phyloP scores from a whole-genome alignment of 2,329 filamentous ascomycete species.

The Aspergillus terreus region DNA sequence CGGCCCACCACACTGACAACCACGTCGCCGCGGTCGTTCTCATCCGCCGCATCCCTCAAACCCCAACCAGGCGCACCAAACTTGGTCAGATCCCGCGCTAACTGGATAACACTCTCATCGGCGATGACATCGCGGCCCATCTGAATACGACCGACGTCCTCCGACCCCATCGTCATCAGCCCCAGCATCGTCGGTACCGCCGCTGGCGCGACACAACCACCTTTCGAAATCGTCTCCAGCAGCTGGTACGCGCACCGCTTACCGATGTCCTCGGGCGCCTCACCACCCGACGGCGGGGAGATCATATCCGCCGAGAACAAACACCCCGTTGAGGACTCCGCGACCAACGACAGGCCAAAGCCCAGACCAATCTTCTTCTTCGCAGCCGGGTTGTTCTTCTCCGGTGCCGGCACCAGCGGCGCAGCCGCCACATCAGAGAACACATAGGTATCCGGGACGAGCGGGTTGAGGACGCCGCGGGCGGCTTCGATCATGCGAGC shows the following conservation, averaged over 20 bases:
- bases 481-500: constrained; percentile 91
- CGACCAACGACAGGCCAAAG: constrained; percentile 85
- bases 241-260: constrained; percentile 84
- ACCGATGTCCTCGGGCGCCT: constrained; percentile 86
- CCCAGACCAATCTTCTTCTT: constrained; percentile 72
- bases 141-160: constrained; percentile 85
- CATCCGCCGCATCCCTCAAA: constrained; percentile 68
- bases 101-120: constrained; percentile 71
- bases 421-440: constrained; percentile 65
- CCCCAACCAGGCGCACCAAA: constrained; percentile 93
- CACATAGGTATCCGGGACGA: constrained; percentile 87
- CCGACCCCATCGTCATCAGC: constrained; percentile 96
- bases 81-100: constrained; percentile 80
- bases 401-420: constrained; percentile 62
- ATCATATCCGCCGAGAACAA: constrained; percentile 83
- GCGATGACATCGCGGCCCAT: constrained; percentile 78
- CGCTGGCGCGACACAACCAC: constrained; percentile 73
- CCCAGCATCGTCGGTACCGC: constrained; percentile 73
- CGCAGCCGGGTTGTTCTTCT: constrained; percentile 58
- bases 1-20: constrained; percentile 87
- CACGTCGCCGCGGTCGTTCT: constrained; percentile 64
- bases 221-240: constrained; percentile 74
- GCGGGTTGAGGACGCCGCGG: constrained; percentile 77
- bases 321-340: constrained; percentile 83
- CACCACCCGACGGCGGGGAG: constrained; percentile 70